A percentile compares a stretch with the other conserved stretches of the same genome.
Conservation (phyloP, 139 green algal species). For the Yamagishiella unicocca region DNA sequence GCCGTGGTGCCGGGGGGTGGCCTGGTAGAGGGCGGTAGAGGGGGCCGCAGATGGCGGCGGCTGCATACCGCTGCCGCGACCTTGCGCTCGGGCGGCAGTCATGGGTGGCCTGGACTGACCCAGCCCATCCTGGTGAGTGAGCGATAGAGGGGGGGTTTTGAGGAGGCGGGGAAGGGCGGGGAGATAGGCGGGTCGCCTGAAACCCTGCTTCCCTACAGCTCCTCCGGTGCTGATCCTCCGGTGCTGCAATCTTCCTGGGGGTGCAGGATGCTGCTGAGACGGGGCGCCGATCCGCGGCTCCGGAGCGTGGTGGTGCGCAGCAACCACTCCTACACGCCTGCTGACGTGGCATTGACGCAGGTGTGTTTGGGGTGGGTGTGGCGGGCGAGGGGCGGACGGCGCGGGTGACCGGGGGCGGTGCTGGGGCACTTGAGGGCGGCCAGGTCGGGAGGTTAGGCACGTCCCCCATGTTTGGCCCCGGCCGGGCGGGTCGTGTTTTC, state of each 20-base stretch:
- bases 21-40: too few relatives aligned
- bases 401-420: not conserved
- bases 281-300: not conserved
- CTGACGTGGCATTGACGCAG: not conserved
- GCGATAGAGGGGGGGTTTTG: too few relatives aligned
- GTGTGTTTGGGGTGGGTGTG: not conserved
- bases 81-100: too few relatives aligned
- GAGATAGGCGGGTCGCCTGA: not conserved
- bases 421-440: not conserved
- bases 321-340: not conserved
- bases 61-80: too few relatives aligned
- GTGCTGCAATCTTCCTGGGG: not conserved
- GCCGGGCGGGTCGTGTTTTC: not conserved
- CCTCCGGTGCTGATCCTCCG: not conserved
- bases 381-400: not conserved
- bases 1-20: too few relatives aligned
- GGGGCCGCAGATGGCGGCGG: too few relatives aligned
- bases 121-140: not conserved
- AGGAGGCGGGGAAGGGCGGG: too few relatives aligned
- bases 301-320: not conserved
- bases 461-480: not conserved
- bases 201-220: not conserved
- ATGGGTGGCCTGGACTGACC: not conserved
- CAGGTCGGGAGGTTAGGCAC: not conserved
- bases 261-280: constrained; percentile 11